Evolutionary conservation across 2,329 filamentous ascomycete genomes (phyloP), one percentile per base, ranked within the genome.

Genomic region (Cytospora leucostoma): DNA sequence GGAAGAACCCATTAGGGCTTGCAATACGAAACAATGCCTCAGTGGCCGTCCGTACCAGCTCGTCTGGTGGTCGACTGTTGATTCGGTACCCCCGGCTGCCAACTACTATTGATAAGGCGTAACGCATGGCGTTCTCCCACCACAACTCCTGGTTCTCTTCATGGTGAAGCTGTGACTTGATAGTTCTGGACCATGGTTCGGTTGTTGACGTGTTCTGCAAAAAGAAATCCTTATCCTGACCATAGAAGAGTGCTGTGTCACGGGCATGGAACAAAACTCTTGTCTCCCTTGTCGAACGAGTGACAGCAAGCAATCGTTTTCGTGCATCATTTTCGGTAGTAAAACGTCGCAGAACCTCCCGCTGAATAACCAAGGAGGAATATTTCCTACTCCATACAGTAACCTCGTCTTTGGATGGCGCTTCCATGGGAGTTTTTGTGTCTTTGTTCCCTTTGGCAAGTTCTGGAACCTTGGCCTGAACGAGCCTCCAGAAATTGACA

Each of bases 121-220:
- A 69, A 13, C 65, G 65, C 13, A 69, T 50, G 11, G 60, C 40
- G 32, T 67, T 68, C 17, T 64, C 57, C 66, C 66, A 69, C 15
- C 38, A 7, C 0, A 7, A 1, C 7, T 67, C 61, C 2, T 59
- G 27, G 12, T 66, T 69, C 1, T 61, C 44, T 0, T 65, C 63
- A 59, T 68, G 60, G 1, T 19, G 21, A 7, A 38, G 27, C 47
- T 69, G 67, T 0, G 55, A 38, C 13, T 66, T 10, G 7, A 68
- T 47, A 0, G 65, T 68, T 15, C 64, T 65, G 2, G 58, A n/a
- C 67, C 67, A 69, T 0, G 59, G 4, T 4, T 67, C 56, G 4
- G 3, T 51, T n/a, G 47, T 67, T 2, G 47, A 52, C 6, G 13
- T 6, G 6, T 61, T 35, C 10, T 52, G 2, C 27, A 27, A 27